Base-by-base conservation (phyloP, 202 grass and related monocot genomes). In the Musa balbisiana region DNA sequence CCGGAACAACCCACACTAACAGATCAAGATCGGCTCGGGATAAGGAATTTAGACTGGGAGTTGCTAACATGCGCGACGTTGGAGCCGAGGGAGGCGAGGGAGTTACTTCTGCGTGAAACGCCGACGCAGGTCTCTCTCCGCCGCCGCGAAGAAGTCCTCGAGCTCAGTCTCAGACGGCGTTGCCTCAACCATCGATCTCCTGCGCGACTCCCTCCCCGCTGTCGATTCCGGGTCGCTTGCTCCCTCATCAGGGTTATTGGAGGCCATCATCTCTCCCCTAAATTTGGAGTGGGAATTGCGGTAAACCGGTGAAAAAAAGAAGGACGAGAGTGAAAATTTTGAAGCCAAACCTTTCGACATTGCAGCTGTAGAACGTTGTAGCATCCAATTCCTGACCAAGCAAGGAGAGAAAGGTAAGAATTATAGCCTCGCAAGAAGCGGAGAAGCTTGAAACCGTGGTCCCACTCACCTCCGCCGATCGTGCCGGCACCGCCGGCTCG, bases 71-170 rank as follows among this genome's bases (percentile, higher is more conserved):
- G 64, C 26, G 24, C 11, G 4, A 43, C 10, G 60, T 73, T 8
- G 13, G 76, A n/a, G 25, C 2, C 20, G 8, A 50, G 15, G 10
- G 67, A n/a, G 25, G 0, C 19, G 8, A 50, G 15, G 2, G 43
- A 29, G 5, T 92, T 84, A 99, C 95, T 88, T 99, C 87, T 82
- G 65, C 49, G 87, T 71, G 79, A 99, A 99, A 19, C 87, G 80
- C 67, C 82, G 78, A 63, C 81, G 81, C 69, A 85, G 49, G 68
- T 85, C 89, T 76, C 69, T 74, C 82, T 99, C 95, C 51, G 87
- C 87, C 20, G 83, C 80, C 0, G 81, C 62, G 78, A 95, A 99
- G 89, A 95, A 99, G 11, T 83, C 89, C 54, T 90, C 85, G 80
- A 99, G 86, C 85, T 99, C 95, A 0, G 69, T 79, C 52, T 81